Evolutionary conservation across 768 basidiomycete species (phyloP).

Genomic region (Lepiota venenata): DNA sequence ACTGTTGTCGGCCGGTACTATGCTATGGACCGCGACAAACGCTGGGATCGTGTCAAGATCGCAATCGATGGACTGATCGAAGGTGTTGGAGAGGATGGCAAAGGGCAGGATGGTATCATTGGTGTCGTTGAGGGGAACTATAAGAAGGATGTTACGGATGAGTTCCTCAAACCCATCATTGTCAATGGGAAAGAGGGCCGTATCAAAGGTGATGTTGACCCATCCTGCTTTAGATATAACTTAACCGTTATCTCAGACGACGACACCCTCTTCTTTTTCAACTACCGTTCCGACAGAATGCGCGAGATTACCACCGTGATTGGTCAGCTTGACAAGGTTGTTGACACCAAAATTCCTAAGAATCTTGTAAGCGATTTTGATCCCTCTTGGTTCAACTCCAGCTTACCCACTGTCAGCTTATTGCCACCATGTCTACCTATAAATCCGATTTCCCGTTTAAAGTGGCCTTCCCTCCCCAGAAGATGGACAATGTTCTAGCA

Average conservation of each 20-base stretch:
- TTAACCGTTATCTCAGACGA: slow-evolving; percentile 43
- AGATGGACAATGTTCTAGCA: slow-evolving; percentile 92
- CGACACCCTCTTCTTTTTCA: slow-evolving; percentile 95
- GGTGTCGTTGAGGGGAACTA: slow-evolving; percentile 74
- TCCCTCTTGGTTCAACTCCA: background rate
- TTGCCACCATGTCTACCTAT: slow-evolving; percentile 93
- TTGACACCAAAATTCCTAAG: slow-evolving; percentile 79
- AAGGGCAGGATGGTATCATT: slow-evolving; percentile 54
- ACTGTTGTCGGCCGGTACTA: slow-evolving; percentile 92
- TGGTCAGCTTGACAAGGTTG: slow-evolving; percentile 78
- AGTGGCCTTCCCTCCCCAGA: slow-evolving; percentile 90
- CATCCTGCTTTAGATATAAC: background rate
- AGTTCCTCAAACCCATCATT: slow-evolving; percentile 95
- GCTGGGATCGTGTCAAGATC: slow-evolving; percentile 92
- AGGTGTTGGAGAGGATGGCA: slow-evolving; percentile 56
- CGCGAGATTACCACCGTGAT: slow-evolving; percentile 84
- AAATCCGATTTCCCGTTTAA: slow-evolving; percentile 88
- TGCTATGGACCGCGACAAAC: slow-evolving; percentile 96
- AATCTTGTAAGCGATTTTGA: slow-evolving; percentile 54
- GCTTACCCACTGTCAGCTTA: slow-evolving; percentile 43
- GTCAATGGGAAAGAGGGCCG: slow-evolving; percentile 75
- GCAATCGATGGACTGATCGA: slow-evolving; percentile 83
- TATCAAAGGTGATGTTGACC: slow-evolving; percentile 61
- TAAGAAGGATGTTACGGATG: slow-evolving; percentile 84
- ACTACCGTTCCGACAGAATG: slow-evolving; percentile 97